Evolutionary conservation across 805 yeast genomes (phyloP), one percentile per base, ranked within the genome.

Genomic region (Starmerella stigmatis): DNA sequence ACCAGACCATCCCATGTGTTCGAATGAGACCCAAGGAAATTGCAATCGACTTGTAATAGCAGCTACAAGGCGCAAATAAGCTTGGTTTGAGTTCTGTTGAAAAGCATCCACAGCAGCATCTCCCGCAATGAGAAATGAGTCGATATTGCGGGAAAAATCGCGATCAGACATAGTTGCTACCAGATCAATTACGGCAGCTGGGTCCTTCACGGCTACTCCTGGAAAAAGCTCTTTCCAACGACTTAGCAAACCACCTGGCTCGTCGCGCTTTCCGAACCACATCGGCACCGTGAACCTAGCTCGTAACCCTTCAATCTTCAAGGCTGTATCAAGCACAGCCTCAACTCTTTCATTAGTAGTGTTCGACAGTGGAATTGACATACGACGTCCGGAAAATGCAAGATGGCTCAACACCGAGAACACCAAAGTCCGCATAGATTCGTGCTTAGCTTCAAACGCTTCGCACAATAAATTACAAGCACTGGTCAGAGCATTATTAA

Each of bases 221-320:
- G 20, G 16, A 12, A 36, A 36, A 4, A 17, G 6, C 2, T n/a
- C 15, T 25, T 15, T 23, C 40, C 40, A 36, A 12, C 27, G 28
- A 5, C 12, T 9, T 10, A 13, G 23, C 13, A 36, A 17, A 5
- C 5, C 5, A 6, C 30, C 29, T 2, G 15, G 30, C 3, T 9
- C 30, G 11, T 36, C 30, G n/a, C 40, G 29, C 21, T 25, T 25
- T n/a, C 40, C 40, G 25, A 36, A 36, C 40, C 40, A 36, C 15
- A 15, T 4, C 6, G 40, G 40, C 5, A 36, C 16, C n/a, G 15
- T n/a, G 11, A 23, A 9, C 8, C 22, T 21, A 9, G 29, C 30
- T 6, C 30, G 40, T 11, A 36, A 15, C 11, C 10, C 10, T 7
- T 25, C 30, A 12, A 10, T 25, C 8, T 36, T n/a, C 8, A 36